Percentiles rank a stretch among this genome's conserved stretches.
Conservation (phyloP, 2,329 filamentous ascomycete genomes). For the Aspergillus fijiensis region DNA sequence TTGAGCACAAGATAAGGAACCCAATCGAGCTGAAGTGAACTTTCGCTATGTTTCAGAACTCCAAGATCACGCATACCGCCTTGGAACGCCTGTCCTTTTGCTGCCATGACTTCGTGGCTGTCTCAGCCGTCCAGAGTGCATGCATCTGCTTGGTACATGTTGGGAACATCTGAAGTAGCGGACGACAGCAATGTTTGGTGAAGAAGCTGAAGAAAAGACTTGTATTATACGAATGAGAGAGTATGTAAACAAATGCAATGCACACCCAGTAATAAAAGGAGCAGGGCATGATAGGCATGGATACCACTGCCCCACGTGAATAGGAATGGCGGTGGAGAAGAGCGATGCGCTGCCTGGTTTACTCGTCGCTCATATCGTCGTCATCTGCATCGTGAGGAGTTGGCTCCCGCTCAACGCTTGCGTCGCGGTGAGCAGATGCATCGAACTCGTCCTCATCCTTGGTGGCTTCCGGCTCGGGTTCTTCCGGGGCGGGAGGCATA, state of each 20-base stretch:
- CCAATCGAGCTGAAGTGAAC: not conserved
- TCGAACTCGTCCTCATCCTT: slow-evolving; percentile 11
- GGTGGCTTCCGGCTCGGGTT: slow-evolving; percentile 13
- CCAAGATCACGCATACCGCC: slow-evolving; percentile 17
- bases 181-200: slow-evolving; percentile 4
- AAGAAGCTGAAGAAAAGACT: not conserved
- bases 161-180: not conserved
- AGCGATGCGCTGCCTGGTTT: not conserved
- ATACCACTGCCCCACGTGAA: not conserved
- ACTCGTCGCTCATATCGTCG: slow-evolving; percentile 26
- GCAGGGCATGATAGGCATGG: not conserved
- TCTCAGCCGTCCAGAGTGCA: slow-evolving; percentile 3
- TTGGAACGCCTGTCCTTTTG: slow-evolving; percentile 20
- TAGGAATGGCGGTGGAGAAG: not conserved
- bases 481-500: slow-evolving; percentile 34
- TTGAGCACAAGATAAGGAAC: not conserved
- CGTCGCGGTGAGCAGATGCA: slow-evolving; percentile 1
- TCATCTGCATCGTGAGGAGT: slow-evolving; percentile 14
- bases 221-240: slow-evolving; percentile 1
- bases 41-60: slow-evolving; percentile 19
- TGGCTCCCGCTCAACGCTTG: slow-evolving; percentile 9
- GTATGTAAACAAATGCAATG: slow-evolving; percentile 6
- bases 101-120: slow-evolving; percentile 13
- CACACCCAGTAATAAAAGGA: not conserved
- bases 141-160: not conserved